A percentile compares a stretch with the other conserved stretches of the same genome.
Evolutionary conservation across 1,139 yeast genomes (phyloP).

Genomic region (Candida albicans): DNA sequence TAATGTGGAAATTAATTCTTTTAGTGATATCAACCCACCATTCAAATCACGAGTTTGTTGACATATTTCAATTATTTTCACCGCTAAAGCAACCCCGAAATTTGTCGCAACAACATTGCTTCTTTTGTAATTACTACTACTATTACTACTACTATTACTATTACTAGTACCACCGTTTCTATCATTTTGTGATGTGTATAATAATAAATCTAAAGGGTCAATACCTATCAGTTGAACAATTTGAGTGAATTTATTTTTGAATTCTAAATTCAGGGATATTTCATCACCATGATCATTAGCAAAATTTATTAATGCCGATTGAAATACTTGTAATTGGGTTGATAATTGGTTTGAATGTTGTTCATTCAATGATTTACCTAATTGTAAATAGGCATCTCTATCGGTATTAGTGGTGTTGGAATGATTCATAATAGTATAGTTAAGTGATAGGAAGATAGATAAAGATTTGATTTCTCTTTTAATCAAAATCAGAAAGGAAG

Average conservation of each 20-base stretch:
- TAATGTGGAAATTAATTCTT: constrained; percentile 48
- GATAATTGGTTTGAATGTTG: constrained; percentile 52
- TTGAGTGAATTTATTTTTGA: constrained; percentile 67
- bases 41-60: constrained; percentile 67
- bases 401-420: constrained; percentile 14
- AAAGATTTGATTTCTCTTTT: neutral
- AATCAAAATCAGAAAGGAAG: no score
- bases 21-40: constrained; percentile 74
- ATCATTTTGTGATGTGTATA: constrained; percentile 24
- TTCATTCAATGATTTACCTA: constrained; percentile 30
- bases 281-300: constrained; percentile 66
- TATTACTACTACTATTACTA: constrained; percentile 17
- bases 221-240: constrained; percentile 79
- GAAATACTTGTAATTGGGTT: constrained; percentile 61
- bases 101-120: constrained; percentile 32
- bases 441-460: neutral
- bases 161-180: neutral
- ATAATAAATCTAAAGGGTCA: constrained; percentile 67
- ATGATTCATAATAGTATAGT: neutral
- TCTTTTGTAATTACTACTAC: neutral
- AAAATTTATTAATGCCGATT: constrained; percentile 58
- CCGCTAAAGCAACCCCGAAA: constrained; percentile 64
- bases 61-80: constrained; percentile 73
- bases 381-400: constrained; percentile 29
- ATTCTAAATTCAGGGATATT: constrained; percentile 61